Conservation (phyloP, 257 asterid genomes). For the Solanum peruvianum region DNA sequence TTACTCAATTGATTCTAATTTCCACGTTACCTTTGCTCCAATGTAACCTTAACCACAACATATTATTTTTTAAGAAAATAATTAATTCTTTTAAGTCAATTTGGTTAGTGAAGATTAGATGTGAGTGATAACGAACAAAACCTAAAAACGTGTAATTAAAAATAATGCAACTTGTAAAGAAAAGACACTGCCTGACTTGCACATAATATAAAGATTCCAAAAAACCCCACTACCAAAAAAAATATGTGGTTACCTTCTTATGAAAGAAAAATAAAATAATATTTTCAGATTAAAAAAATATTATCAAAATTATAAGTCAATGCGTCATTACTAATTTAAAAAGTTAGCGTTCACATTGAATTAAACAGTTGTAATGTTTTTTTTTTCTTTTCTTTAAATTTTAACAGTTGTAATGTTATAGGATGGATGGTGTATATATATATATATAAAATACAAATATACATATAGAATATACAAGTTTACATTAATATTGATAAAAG, state of each 20-base stretch:
- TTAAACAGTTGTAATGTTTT: not conserved
- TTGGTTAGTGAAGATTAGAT: not conserved
- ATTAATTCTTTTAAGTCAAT: not conserved
- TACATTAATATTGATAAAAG: not conserved
- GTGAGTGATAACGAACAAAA: not conserved
- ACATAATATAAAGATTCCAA: not conserved
- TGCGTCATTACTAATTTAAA: not conserved
- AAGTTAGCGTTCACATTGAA: not conserved
- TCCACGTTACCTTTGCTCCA: not conserved
- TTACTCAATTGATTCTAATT: not conserved
- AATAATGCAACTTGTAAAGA: not conserved
- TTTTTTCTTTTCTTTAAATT: too few species aligned
- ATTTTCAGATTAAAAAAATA: not conserved
- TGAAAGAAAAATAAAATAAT: not conserved
- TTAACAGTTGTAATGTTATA: not conserved
- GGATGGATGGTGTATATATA: constrained; percentile 3
- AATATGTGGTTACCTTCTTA: not conserved
- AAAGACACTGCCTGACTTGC: not conserved
- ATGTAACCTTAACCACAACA: not conserved
- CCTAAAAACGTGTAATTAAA: not conserved
- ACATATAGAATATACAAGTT: not conserved
- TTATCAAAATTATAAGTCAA: not conserved
- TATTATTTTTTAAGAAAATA: not conserved
- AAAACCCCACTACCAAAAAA: constrained; percentile 2
- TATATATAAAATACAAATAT: not conserved